Base-by-base conservation (phyloP, 441 rosid genomes). In the Mallotus repandus region DNA sequence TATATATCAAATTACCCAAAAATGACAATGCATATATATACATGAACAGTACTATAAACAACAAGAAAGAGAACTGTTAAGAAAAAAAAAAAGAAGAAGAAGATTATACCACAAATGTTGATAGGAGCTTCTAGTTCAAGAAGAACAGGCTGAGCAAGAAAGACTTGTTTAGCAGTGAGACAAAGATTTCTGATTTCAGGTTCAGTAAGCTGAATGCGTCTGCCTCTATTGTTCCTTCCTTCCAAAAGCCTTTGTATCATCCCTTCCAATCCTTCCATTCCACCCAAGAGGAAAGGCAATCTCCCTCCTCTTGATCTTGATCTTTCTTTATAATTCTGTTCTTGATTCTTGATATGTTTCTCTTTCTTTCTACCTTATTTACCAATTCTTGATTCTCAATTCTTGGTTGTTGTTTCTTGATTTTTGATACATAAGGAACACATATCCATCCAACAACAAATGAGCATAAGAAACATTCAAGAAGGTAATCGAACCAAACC, bases 41-140 rank as follows among this genome's bases (percentile, higher is more conserved):
- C 32, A 29, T 29, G 32, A 56, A 38, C 22, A 56, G 4, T 11
- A n/a, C 7, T 35, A 21, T 18, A 45, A 6, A 16, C 10, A 15
- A 25, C 32, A 29, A 29, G 2, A 3, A 29, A 15, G 29, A 22
- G 13, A 9, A 8, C 63, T 9, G 29, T 67, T 45, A 13, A 41
- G 62, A n/a, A 2, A 9, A 7, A n/a, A 62, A n/a, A 49, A 12
- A 38, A 29, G 45, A 16, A 29, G 32, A 3, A 29, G 32, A 29
- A 29, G 32, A 29, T 29, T 29, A 25, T 81, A 87, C 88, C 91
- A 64, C 89, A 87, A 50, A 87, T 81, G 77, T 85, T 85, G 65
- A 87, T 77, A 72, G 89, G 89, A 69, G 91, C 89, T 69, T 80
- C 80, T 19, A 85, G 43, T 67, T 85, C 83, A 57, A 87, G 89